Conservation (phyloP, 495 filamentous ascomycete species). For the Pyrenopolyporus hunteri region DNA sequence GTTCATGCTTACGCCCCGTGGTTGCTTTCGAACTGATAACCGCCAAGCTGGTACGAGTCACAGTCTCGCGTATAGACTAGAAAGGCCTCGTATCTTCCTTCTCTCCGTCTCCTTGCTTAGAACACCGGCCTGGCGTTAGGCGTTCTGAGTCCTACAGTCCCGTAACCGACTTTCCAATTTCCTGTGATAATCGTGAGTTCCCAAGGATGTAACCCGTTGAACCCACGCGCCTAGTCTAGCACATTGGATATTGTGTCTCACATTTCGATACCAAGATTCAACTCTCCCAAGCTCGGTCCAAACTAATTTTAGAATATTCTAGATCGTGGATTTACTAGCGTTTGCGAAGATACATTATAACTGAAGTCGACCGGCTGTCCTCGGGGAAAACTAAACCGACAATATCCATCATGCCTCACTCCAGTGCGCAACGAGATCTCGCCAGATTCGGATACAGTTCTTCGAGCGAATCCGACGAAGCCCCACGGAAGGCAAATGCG, state of each 20-base stretch:
- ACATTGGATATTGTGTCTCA: neutral
- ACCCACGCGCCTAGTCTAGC: neutral
- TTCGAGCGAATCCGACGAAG: conserved; percentile 46
- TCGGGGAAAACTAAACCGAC: neutral
- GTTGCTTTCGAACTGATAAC: neutral
- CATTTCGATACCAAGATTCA: neutral
- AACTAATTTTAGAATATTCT: conserved; percentile 6
- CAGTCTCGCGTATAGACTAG: conserved; percentile 7
- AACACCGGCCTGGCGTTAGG: conserved; percentile 27
- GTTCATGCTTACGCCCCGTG: conserved; percentile 27
- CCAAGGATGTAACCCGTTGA: neutral
- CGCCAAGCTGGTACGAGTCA: neutral
- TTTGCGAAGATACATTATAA: conserved; percentile 4
- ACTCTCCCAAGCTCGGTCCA: neutral
- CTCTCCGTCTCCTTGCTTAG: conserved; percentile 10
- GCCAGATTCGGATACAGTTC: conserved; percentile 46
- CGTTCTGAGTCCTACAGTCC: conserved; percentile 15
- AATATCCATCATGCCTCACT: conserved; percentile 14
- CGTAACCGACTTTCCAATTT: conserved; percentile 1
- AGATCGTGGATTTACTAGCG: neutral
- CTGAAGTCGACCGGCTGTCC: neutral
- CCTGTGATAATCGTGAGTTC: conserved; percentile 15
- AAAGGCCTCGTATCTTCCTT: conserved; percentile 14
- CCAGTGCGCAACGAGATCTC: conserved; percentile 17
- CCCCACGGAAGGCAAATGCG: conserved; percentile 32